Percentiles rank a stretch among this genome's conserved stretches.
Evolutionary conservation across 805 yeast species (phyloP).

Genomic region (Ogataea wickerhamii): DNA sequence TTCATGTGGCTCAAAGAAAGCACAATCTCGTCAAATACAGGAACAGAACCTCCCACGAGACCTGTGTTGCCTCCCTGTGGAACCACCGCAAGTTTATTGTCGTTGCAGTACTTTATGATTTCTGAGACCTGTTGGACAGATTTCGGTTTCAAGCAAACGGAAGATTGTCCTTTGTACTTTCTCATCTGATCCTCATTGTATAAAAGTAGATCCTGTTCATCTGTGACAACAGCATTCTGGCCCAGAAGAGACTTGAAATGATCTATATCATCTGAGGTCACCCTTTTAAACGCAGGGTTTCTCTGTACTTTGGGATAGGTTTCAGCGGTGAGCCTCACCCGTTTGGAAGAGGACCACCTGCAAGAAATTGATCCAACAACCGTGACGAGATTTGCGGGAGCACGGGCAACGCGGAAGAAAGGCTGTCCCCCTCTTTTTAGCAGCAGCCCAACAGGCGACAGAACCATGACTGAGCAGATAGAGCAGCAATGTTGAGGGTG

Average conservation of each 20-base stretch:
- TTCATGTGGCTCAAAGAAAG: constrained; percentile 68
- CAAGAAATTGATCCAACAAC: no score
- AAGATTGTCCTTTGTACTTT: constrained; percentile 85
- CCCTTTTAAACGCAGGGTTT: constrained; percentile 44
- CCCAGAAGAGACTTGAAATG: constrained; percentile 60
- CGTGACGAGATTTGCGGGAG: no score
- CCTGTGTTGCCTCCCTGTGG: constrained; percentile 99
- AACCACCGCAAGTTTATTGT: constrained; percentile 72
- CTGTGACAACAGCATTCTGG: constrained; percentile 47
- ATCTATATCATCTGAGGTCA: constrained; percentile 55
- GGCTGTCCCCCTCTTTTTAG: no score
- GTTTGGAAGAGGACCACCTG: constrained; percentile 7
- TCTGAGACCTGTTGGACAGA: constrained; percentile 71
- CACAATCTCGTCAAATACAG: constrained; percentile 87
- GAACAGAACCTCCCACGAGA: constrained; percentile 90
- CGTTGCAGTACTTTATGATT: constrained; percentile 78
- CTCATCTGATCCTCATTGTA: constrained; percentile 94
- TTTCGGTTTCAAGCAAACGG: constrained; percentile 77
- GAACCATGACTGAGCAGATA: no score
- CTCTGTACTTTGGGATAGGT: constrained; percentile 60
- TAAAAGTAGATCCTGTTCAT: constrained; percentile 58
- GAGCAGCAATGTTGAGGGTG: no score
- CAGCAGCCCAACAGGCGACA: no score
- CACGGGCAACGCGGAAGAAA: no score
- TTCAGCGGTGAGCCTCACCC: constrained; percentile 55